A percentile compares a stretch with the other conserved stretches of the same genome.
phyloP scores from a whole-genome alignment of 2,329 filamentous ascomycete genomes.

The Neofusicoccum sp. region DNA sequence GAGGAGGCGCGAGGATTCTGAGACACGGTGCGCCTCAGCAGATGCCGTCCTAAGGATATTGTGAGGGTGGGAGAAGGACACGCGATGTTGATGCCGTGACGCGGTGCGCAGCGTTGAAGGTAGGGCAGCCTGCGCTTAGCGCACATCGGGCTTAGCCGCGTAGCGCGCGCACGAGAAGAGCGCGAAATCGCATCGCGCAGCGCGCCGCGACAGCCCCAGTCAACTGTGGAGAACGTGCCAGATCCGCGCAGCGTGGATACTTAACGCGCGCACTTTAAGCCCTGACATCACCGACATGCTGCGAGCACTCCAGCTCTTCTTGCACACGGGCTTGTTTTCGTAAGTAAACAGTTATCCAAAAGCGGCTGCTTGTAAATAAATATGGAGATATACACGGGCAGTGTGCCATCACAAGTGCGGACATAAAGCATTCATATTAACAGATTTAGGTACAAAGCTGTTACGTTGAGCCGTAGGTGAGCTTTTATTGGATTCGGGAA shows the following conservation, averaged over 20 bases:
- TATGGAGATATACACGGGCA: background rate
- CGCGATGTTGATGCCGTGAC: conserved; percentile 14
- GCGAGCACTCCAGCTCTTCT: background rate
- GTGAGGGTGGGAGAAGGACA: background rate
- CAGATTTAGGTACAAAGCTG: too few relatives aligned
- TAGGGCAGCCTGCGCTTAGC: conserved; percentile 7
- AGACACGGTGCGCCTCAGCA: background rate
- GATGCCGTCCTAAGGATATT: background rate
- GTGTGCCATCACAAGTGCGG: too few relatives aligned
- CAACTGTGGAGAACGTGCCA: conserved; percentile 5
- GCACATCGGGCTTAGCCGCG: conserved; percentile 2
- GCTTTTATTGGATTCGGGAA: too few relatives aligned
- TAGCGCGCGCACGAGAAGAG: conserved; percentile 9
- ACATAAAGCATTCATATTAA: too few relatives aligned
- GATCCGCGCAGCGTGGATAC: background rate
- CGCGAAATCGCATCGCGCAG: conserved; percentile 10
- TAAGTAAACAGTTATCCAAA: conserved; percentile 6
- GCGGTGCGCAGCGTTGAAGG: conserved; percentile 6
- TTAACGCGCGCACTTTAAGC: background rate
- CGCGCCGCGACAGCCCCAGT: conserved; percentile 12
- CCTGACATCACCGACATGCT: background rate
- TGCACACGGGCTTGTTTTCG: background rate
- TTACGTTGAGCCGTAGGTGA: too few relatives aligned
- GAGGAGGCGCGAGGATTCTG: background rate
- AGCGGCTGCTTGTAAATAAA: conserved; percentile 11